phyloP scores from a whole-genome alignment of 352 stramenopile species.

The Phytophthora pluvialis region DNA sequence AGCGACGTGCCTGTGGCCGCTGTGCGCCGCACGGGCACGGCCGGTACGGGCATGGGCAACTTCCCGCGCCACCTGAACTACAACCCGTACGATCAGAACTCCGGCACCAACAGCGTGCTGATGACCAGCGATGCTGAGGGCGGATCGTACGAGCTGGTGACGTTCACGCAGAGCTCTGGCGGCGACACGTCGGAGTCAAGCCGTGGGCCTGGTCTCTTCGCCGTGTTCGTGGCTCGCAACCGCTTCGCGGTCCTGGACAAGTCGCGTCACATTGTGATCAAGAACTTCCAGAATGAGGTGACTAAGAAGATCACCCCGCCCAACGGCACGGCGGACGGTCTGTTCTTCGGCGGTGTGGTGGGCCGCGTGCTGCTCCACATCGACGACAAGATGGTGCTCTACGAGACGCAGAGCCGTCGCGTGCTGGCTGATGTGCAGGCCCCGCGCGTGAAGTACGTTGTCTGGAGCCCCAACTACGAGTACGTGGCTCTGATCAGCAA shows the following conservation, averaged over 20 bases:
- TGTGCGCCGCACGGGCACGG: slow-evolving; percentile 70
- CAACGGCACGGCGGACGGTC: slow-evolving; percentile 93
- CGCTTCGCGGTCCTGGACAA: slow-evolving; percentile 99
- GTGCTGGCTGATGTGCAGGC: slow-evolving; percentile 97
- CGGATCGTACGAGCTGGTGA: slow-evolving; percentile 98
- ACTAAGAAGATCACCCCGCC: slow-evolving; percentile 98
- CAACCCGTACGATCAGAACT: slow-evolving; percentile 96
- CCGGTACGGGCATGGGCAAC: slow-evolving; percentile 91
- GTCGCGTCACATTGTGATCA: slow-evolving; percentile 96
- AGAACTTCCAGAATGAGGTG: slow-evolving; percentile 99
- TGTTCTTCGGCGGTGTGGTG: slow-evolving; percentile 97
- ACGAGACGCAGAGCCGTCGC: slow-evolving; percentile 97
- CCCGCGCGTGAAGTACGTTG: slow-evolving; percentile 97
- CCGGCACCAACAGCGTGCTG: slow-evolving; percentile 89
- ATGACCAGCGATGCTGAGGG: slow-evolving; percentile 96
- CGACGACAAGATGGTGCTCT: slow-evolving; percentile 98
- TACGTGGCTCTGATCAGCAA: slow-evolving; percentile 98
- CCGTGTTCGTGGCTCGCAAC: slow-evolving; percentile 98
- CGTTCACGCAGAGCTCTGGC: slow-evolving; percentile 83
- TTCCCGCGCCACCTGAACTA: slow-evolving; percentile 95
- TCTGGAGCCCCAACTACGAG: slow-evolving; percentile 97
- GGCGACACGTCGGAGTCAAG: slow-evolving; percentile 93
- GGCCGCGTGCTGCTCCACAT: slow-evolving; percentile 97
- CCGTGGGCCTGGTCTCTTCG: slow-evolving; percentile 94
- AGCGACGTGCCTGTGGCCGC: slow-evolving; percentile 79